Base-by-base conservation (phyloP, 805 yeast genomes). In the Metschnikowia anglica region DNA sequence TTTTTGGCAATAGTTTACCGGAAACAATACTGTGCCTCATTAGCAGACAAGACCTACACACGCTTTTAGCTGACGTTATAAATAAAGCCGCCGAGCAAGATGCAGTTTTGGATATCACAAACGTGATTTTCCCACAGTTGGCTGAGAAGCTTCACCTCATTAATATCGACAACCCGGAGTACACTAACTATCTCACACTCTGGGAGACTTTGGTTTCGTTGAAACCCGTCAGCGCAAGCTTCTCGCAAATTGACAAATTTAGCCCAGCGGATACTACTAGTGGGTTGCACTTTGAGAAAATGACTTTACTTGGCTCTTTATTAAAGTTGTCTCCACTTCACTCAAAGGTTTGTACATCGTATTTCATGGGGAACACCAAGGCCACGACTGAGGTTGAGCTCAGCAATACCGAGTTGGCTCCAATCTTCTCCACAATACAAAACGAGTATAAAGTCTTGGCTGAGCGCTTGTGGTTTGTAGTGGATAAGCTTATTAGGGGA, bases 401-500 rank as follows among this genome's bases (percentile, higher is more conserved):
- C 48, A 60, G 77, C 2, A 68, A 69, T 27, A 60, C 74, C 21
- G 73, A 80, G 19, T 77, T 78, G 50, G 79, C 77, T 39, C 76
- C 89, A 0, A 20, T 46, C 3, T 43, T 47, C 27, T 32, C 44
- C 17, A 36, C 55, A 11, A 59, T 83, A 19, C 86, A 82, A 53
- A 66, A 78, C 6, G 90, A 86, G 53, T 83, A 79, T 54, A 73
- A 71, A 38, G 75, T 78, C 32, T 60, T 81, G 2, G 43, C 82
- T 27, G 82, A 81, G 43, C 71, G 87, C 43, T 69, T 89, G 30
- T 88, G 87, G 56, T 74, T 69, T 49, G 79, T 93, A 29, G 64
- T 82, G 39, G 85, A 90, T 58, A 81, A 77, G 54, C 73, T 93
- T 34, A 77, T 93, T 11, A 74, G 98, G 48, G 87, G 88, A 0